Evolutionary conservation across 2,329 filamentous ascomycete species (phyloP).

Genomic region (Pyricularia grisea): DNA sequence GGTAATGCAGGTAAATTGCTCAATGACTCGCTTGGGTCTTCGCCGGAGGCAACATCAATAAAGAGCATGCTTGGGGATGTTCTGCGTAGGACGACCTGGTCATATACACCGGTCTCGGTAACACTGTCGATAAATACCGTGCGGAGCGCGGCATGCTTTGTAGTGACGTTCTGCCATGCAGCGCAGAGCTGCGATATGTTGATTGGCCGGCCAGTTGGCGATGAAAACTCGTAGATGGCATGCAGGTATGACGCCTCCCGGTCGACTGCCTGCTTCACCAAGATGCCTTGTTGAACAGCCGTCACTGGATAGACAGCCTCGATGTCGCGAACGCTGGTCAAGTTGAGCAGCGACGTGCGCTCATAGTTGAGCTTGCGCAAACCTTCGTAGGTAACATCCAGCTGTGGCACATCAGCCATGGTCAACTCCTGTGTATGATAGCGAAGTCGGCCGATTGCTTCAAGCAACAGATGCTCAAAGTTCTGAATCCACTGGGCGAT

Average conservation of each 20-base stretch:
- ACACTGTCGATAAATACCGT: slow-evolving; percentile 42
- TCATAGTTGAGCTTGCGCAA: slow-evolving; percentile 32
- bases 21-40: slow-evolving; percentile 28
- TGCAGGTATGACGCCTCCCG: slow-evolving; percentile 33
- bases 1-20: slow-evolving; percentile 32
- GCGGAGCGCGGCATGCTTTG: slow-evolving; percentile 33
- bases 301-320: slow-evolving; percentile 40
- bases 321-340: slow-evolving; percentile 32
- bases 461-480: slow-evolving; percentile 35
- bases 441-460: slow-evolving; percentile 30
- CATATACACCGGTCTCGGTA: slow-evolving; percentile 36
- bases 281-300: slow-evolving; percentile 36
- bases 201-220: slow-evolving; percentile 24
- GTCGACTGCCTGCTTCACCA: slow-evolving; percentile 33
- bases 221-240: slow-evolving; percentile 36
- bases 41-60: slow-evolving; percentile 32
- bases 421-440: slow-evolving; percentile 37
- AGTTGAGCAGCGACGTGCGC: slow-evolving; percentile 27
- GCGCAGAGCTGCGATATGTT: slow-evolving; percentile 35
- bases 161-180: slow-evolving; percentile 39
- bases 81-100: slow-evolving; percentile 37
- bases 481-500: slow-evolving; percentile 36
- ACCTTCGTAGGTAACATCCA: slow-evolving; percentile 36
- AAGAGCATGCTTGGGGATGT: slow-evolving; percentile 43
- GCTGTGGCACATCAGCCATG: slow-evolving; percentile 36